phyloP scores from a whole-genome alignment of 164 flowering plant genomes.

The Liriodendron chinense region DNA sequence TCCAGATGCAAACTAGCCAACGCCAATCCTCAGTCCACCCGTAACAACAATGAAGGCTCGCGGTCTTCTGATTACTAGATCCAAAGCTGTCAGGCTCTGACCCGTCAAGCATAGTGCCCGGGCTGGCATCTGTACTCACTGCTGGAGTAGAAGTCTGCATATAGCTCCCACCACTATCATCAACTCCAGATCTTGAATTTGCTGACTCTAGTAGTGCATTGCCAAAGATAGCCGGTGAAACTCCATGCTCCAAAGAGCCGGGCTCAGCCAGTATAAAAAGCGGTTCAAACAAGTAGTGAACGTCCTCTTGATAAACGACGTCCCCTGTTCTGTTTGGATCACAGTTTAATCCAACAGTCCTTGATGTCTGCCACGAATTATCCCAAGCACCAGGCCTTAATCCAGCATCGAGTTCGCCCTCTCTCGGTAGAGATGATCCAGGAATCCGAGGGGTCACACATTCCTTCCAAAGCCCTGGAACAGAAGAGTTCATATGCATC shows the following conservation, averaged over 20 bases:
- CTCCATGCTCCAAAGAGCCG: conserved; percentile 72
- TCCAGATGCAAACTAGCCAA: conserved; percentile 96
- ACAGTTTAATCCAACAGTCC: conserved; percentile 58
- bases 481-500: conserved; percentile 62
- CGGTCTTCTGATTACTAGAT: conserved; percentile 41
- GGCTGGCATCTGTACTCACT: conserved; percentile 52
- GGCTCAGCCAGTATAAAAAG: conserved; percentile 93
- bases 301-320: conserved; percentile 49
- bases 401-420: conserved; percentile 71
- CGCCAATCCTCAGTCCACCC: conserved; percentile 99
- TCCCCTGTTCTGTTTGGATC: conserved; percentile 63
- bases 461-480: conserved; percentile 88
- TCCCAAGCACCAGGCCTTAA: conserved; percentile 77
- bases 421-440: conserved; percentile 67
- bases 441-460: conserved; percentile 60
- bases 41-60: conserved; percentile 95
- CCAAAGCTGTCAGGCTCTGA: conserved; percentile 56
- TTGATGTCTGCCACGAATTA: conserved; percentile 75
- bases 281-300: conserved; percentile 81
- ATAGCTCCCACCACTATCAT: conserved; percentile 57
- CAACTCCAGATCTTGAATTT: conserved; percentile 33
- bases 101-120: conserved; percentile 58
- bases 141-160: conserved; percentile 43
- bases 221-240: conserved; percentile 38
- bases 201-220: conserved; percentile 44